A percentile compares a stretch with the other conserved stretches of the same genome.
Conservation (phyloP, 2,329 filamentous ascomycete genomes). For the Trichoderma sp. region DNA sequence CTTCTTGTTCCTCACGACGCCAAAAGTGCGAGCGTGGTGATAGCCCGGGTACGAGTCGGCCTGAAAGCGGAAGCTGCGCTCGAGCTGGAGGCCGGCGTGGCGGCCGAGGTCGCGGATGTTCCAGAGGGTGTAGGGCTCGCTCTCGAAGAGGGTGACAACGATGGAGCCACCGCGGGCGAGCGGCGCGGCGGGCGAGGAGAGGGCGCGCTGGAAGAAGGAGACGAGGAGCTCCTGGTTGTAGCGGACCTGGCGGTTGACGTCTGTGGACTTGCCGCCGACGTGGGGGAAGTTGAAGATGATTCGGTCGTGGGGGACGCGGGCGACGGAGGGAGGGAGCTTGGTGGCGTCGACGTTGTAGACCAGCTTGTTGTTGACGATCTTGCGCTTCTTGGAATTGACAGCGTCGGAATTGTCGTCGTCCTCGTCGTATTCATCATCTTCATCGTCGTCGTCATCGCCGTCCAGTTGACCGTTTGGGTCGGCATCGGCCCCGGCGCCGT, state of each 20-base stretch:
- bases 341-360: constrained; percentile 67
- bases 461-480: not conserved
- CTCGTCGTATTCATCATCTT: not conserved
- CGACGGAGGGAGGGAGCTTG: constrained; percentile 52
- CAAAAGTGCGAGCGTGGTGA: constrained; percentile 69
- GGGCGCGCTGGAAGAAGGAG: constrained; percentile 60
- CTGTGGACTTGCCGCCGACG: constrained; percentile 85
- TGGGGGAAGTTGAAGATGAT: constrained; percentile 98
- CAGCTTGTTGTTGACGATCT: constrained; percentile 39
- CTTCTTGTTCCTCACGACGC: constrained; percentile 54
- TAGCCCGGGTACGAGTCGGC: constrained; percentile 70
- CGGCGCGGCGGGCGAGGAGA: constrained; percentile 33
- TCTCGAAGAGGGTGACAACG: constrained; percentile 86
- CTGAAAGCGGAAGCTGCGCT: constrained; percentile 68
- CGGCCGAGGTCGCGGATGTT: constrained; percentile 85
- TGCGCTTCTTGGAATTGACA: constrained; percentile 7
- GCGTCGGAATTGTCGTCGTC: not conserved
- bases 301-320: constrained; percentile 59
- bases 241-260: constrained; percentile 91
- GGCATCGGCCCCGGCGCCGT: constrained; percentile 28
- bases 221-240: constrained; percentile 82
- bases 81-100: constrained; percentile 69
- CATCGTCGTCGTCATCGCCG: not conserved
- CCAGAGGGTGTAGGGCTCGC: constrained; percentile 93
- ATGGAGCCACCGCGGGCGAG: constrained; percentile 56